Evolutionary conservation across 2,329 filamentous ascomycete genomes (phyloP), one percentile per base, ranked within the genome.

Genomic region (Elsinoe arachidis): DNA sequence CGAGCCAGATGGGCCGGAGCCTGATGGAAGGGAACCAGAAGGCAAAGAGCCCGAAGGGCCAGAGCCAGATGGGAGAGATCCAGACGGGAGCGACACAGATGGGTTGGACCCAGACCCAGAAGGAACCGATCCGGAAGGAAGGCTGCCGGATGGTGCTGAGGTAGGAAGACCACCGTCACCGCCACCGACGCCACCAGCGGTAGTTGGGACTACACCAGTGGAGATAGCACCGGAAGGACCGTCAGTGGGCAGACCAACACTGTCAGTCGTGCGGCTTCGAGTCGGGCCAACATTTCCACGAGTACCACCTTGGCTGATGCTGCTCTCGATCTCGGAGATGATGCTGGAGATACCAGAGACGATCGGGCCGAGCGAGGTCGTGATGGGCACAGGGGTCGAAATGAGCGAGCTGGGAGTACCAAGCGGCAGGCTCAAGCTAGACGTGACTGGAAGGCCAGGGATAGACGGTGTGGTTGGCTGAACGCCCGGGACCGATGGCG

Each of bases 321-420:
- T 53, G 34, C 49, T 53, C 19, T 53, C 49, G 34, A 53, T 53
- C 5, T 38, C 49, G 11, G 49, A 53, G 10, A 39, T 34, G 17
- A 53, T 53, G 34, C 34, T 53, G 7, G 49, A 38, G 17, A 53
- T 53, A 11, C 34, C 39, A 7, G 49, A 38, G 15, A 53, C 35
- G 33, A 35, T 19, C 26, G 46, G 33, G 49, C 49, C 35, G 15
- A 26, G 26, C 11, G 49, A 19, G 3, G 33, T 53, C 17, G 49
- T 38, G 17, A 35, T 38, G 14, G 15, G 49, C 9, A 53, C 49
- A 17, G 49, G 34, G n/a, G 49, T 53, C 15, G 49, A 53, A 11
- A 53, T 39, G 49, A 39, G 34, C 26, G 30, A 53, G 49, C 19
- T 39, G 14, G 49, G 49, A 15, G 49, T 53, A 15, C 33, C 49